Percentiles rank a stretch among this genome's conserved stretches.
Evolutionary conservation across 371 early-diverging fungal species (phyloP).

Genomic region (Polyrhizophydium stewartii): DNA sequence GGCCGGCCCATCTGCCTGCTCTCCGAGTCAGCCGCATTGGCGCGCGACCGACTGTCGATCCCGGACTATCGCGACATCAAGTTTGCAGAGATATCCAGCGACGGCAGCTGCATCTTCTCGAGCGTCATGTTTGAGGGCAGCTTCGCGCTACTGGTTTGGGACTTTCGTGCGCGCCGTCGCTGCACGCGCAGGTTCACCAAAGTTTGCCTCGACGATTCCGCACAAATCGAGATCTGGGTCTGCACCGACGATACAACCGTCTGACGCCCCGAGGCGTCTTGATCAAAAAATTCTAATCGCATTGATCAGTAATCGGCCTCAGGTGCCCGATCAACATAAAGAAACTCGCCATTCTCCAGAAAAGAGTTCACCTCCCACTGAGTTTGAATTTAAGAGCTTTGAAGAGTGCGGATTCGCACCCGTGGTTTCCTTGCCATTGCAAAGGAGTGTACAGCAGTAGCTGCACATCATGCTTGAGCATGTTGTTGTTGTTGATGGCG

Average conservation of each 20-base stretch:
- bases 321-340: too few relatives aligned
- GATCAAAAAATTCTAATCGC: too few relatives aligned
- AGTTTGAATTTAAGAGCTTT: too few relatives aligned
- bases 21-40: constrained; percentile 11
- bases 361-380: too few relatives aligned
- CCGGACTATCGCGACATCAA: constrained; percentile 11
- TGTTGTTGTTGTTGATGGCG: too few relatives aligned
- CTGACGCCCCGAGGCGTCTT: too few relatives aligned
- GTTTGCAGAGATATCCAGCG: constrained; percentile 24
- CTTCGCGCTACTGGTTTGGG: background rate
- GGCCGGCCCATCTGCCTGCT: constrained; percentile 10
- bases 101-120: constrained; percentile 22
- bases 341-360: too few relatives aligned
- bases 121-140: constrained; percentile 2
- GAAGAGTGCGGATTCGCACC: too few relatives aligned
- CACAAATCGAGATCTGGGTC: background rate
- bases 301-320: too few relatives aligned
- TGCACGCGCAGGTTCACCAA: constrained; percentile 1
- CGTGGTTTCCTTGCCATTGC: too few relatives aligned
- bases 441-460: too few relatives aligned
- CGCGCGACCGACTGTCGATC: constrained; percentile 1
- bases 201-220: background rate
- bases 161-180: background rate
- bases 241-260: background rate
- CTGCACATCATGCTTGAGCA: too few relatives aligned